These are phyloP conservation scores for Deinandra increscens DNA, from an alignment of 129 eudicot species.

Conservation along the genomic window DNA sequence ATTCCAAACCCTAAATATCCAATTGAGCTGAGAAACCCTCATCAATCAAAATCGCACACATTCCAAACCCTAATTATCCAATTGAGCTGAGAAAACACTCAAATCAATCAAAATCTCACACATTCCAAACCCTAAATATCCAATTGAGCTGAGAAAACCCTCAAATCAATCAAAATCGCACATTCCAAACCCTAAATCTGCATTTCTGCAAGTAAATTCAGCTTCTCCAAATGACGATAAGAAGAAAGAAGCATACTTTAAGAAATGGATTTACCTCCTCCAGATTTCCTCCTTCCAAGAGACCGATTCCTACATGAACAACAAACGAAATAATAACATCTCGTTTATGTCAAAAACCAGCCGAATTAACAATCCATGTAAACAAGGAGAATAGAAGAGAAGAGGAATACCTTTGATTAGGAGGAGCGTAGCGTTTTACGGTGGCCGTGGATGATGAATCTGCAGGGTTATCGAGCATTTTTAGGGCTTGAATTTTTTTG, in stretches of 20 bases:
- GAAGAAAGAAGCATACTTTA: background rate
- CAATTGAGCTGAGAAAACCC: conserved; percentile 5
- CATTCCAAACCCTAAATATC: too few relatives aligned
- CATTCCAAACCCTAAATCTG: conserved; percentile 2
- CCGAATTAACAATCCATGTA: background rate
- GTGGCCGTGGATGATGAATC: conserved; percentile 51
- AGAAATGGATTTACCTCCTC: conserved; percentile 54
- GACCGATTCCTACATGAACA: conserved; percentile 55
- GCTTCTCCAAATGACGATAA: background rate
- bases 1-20: too few relatives aligned
- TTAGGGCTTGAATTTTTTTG: background rate
- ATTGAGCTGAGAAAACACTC: too few relatives aligned
- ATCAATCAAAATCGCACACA: too few relatives aligned
- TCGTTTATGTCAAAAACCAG: background rate
- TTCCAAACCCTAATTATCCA: too few relatives aligned
- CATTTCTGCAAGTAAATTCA: background rate
- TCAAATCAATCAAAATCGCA: conserved; percentile 7
- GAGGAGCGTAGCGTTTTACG: conserved; percentile 83
- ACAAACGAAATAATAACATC: background rate
- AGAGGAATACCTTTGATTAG: conserved; percentile 56
- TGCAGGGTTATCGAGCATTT: conserved; percentile 74
- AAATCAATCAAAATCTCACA: too few relatives aligned
- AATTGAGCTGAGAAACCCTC: too few relatives aligned
- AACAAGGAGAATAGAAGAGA: background rate
- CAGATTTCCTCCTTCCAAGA: conserved; percentile 84